Conservation (phyloP, 2,329 filamentous ascomycete genomes). For the Botrytis porri region DNA sequence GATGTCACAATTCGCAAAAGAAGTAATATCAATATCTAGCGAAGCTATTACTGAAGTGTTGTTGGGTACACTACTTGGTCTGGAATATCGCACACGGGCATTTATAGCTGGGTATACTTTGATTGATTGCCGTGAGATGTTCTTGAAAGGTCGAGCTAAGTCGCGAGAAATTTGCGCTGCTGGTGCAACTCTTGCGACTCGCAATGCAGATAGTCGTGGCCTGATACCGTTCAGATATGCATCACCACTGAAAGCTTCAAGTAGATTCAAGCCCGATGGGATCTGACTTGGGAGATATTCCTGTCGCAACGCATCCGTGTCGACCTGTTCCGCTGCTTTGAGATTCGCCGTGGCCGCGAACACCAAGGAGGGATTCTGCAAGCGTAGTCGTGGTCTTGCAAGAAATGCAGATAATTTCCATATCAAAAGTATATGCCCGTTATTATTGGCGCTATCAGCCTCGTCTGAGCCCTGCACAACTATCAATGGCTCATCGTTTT, state of each 20-base stretch:
- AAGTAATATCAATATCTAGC: slow-evolving; percentile 71
- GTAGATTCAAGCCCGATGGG: slow-evolving; percentile 70
- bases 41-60: slow-evolving; percentile 64
- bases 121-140: slow-evolving; percentile 59
- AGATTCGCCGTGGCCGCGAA: slow-evolving; percentile 62
- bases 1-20: slow-evolving; percentile 66
- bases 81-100: slow-evolving; percentile 69
- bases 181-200: slow-evolving; percentile 72
- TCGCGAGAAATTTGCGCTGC: slow-evolving; percentile 59
- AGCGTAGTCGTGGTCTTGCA: slow-evolving; percentile 57
- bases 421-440: slow-evolving; percentile 50
- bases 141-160: slow-evolving; percentile 60
- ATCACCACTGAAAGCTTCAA: slow-evolving; percentile 69
- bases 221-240: slow-evolving; percentile 56
- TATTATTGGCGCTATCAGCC: slow-evolving; percentile 31
- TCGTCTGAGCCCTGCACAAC: slow-evolving; percentile 45
- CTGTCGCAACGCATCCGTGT: slow-evolving; percentile 45
- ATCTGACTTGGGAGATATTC: slow-evolving; percentile 69
- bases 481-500: slow-evolving; percentile 50
- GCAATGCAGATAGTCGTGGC: slow-evolving; percentile 68
- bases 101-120: slow-evolving; percentile 68
- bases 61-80: slow-evolving; percentile 54
- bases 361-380: slow-evolving; percentile 64
- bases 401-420: slow-evolving; percentile 62
- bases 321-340: slow-evolving; percentile 48